Conservation (phyloP, 2,329 filamentous ascomycete species). For the Colletotrichum higginsianum region DNA sequence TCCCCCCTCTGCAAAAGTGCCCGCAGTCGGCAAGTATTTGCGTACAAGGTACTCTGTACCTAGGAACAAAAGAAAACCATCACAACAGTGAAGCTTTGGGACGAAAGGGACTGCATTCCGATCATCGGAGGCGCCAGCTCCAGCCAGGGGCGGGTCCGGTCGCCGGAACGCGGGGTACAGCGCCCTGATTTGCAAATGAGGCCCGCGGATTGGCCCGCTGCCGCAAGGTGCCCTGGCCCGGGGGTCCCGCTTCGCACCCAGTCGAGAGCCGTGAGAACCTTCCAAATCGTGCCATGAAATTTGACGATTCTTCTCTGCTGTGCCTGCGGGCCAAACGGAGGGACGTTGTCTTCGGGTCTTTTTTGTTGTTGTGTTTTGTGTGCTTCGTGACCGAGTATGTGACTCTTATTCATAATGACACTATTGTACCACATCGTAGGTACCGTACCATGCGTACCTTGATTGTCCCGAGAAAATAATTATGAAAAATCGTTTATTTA, state of each 20-base stretch:
- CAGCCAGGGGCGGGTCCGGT: slow-evolving; percentile 47
- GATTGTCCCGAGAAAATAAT: background rate
- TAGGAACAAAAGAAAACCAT: slow-evolving; percentile 5
- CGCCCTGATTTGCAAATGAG: slow-evolving; percentile 51
- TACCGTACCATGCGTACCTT: background rate
- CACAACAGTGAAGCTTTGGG: slow-evolving; percentile 25
- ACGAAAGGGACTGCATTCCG: slow-evolving; percentile 44
- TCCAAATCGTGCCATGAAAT: slow-evolving; percentile 29
- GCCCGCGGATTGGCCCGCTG: slow-evolving; percentile 48
- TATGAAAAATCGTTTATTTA: background rate
- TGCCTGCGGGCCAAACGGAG: too few species aligned
- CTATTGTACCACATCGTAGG: background rate
- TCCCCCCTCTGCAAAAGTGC: slow-evolving; percentile 35
- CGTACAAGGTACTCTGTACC: background rate
- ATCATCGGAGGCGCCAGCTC: slow-evolving; percentile 50
- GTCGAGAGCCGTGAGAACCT: slow-evolving; percentile 28
- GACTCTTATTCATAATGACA: background rate
- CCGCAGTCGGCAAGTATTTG: slow-evolving; percentile 21
- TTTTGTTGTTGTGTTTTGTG: background rate
- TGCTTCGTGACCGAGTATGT: background rate
- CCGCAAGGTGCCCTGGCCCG: slow-evolving; percentile 31
- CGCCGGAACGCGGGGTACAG: slow-evolving; percentile 55
- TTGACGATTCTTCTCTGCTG: background rate
- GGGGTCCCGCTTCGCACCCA: background rate
- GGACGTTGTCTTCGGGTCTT: too few species aligned